Evolutionary conservation across 140 eudicot species (phyloP).

Genomic region (Ambrosia hybrid): DNA sequence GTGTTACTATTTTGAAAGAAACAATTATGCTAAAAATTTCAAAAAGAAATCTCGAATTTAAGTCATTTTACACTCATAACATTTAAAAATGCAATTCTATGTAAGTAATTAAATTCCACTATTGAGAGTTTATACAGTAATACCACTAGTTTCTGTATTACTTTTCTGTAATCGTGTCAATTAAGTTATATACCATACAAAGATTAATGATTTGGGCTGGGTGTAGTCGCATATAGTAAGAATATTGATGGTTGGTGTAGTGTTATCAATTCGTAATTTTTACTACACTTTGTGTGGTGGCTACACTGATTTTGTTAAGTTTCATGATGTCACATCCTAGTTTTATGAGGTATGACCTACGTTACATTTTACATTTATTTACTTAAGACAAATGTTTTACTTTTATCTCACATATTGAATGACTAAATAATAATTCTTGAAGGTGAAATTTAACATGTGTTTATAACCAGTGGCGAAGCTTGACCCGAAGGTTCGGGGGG

Average conservation of each 20-base stretch:
- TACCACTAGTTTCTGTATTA: too few relatives aligned
- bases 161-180: neutral
- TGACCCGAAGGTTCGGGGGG: too few relatives aligned
- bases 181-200: neutral
- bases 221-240: neutral
- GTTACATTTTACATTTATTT: neutral
- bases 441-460: too few relatives aligned
- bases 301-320: neutral
- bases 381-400: too few relatives aligned
- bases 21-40: neutral
- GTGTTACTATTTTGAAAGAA: neutral
- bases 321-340: neutral
- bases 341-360: neutral
- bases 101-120: too few relatives aligned
- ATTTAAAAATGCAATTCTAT: too few relatives aligned
- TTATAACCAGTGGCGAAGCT: too few relatives aligned
- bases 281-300: neutral
- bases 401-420: too few relatives aligned
- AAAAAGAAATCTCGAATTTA: too few relatives aligned
- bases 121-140: too few relatives aligned
- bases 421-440: neutral
- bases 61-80: neutral
- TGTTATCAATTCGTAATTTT: slow-evolving; percentile 1
- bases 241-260: neutral
- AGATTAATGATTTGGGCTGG: neutral